Evolutionary conservation across 768 basidiomycete species (phyloP), one percentile per base, ranked within the genome.

Genomic region (Trametes gibbosa): DNA sequence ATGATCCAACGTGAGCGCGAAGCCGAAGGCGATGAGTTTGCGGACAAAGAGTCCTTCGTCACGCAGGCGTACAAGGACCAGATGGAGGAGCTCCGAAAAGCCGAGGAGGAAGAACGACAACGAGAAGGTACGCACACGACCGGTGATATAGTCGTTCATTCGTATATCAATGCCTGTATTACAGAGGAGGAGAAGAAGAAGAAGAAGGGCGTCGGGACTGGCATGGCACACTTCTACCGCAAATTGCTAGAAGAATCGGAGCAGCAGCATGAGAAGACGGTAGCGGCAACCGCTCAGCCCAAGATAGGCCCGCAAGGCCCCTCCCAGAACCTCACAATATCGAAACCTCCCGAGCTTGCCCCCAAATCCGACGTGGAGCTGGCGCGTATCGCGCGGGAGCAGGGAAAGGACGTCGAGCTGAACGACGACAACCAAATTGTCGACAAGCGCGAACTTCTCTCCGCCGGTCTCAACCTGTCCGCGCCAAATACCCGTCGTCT

Each of bases 391-490:
- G 92, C 93, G 16, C 78, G 79, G 64, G 83, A 80, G 58, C 80
- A 89, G 67, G 95, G 95, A 23, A 90, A 90, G 71, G 80, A 85
- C 12, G 87, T 99, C 34, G 96, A 98, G 72, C 76, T 98, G 34
- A 98, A 98, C 72, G 96, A 98, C 72, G 95, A 98, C 66, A 95
- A 95, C 66, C 92, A 95, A 70, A 95, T 98, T 46, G 89, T 99
- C 48, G 97, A 99, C 76, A 95, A 95, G 69, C 87, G 95, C 56
- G 92, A 95, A 52, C 77, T 99, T 8, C 78, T 98, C 45, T 84
- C 88, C 21, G 95, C 96, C 5, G 97, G 97, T 2, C 76, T 99
- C 56, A 99, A 99, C 70, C 80, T 98, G 45, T 85, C 91, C 34
- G 83, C 90, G 59, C 84, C 89, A 37, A 90, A 92, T 69, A 92